A percentile compares a stretch with the other conserved stretches of the same genome.
These are phyloP conservation scores for Scheffersomyces segobiensis DNA, from an alignment of 1,139 yeast species.

Conservation along the genomic window DNA sequence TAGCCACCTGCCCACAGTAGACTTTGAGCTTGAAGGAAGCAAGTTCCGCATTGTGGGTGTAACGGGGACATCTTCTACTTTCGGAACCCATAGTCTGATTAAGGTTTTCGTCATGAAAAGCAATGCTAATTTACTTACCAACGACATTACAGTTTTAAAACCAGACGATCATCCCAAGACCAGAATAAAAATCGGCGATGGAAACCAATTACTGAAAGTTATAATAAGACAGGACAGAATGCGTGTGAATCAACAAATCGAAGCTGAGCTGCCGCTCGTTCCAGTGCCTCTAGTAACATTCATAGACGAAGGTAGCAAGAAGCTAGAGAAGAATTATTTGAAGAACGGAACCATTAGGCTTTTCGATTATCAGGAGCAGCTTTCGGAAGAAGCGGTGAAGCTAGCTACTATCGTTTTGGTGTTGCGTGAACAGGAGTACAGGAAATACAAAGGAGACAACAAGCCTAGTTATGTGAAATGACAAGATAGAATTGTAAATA, in stretches of 20 bases:
- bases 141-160: constrained; percentile 14
- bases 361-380: constrained; percentile 19
- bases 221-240: constrained; percentile 11
- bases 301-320: constrained; percentile 29
- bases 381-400: constrained; percentile 25
- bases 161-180: neutral
- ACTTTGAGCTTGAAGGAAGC: constrained; percentile 27
- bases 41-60: constrained; percentile 36
- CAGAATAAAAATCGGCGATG: constrained; percentile 1
- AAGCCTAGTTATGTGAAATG: constrained; percentile 14
- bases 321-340: constrained; percentile 21
- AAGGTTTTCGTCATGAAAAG: constrained; percentile 26
- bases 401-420: constrained; percentile 33
- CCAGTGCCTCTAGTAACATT: constrained; percentile 33
- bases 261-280: constrained; percentile 19
- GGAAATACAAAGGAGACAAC: constrained; percentile 39
- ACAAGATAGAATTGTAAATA: neutral
- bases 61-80: constrained; percentile 40
- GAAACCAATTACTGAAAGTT: constrained; percentile 8
- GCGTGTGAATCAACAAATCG: constrained; percentile 11
- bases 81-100: constrained; percentile 33
- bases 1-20: constrained; percentile 36
- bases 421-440: constrained; percentile 39
- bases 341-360: constrained; percentile 33
- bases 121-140: constrained; percentile 23